Evolutionary conservation across 768 basidiomycete species (phyloP), one percentile per base, ranked within the genome.

Genomic region (Lentinula boryana): DNA sequence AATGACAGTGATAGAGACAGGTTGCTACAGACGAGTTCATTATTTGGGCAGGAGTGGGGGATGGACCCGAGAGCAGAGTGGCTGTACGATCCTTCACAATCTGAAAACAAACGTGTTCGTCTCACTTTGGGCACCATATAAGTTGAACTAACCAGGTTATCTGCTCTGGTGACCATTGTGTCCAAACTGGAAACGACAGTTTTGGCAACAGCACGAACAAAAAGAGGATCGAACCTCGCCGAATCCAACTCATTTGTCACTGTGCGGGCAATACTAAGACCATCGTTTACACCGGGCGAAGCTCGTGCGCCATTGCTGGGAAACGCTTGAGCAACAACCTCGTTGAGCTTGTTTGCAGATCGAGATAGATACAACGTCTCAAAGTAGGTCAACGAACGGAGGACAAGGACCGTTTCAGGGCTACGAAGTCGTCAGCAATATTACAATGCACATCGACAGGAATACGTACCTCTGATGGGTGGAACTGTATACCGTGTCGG

Each of bases 161-260:
- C 94, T 1, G 84, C 72, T 60, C 87, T 80, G 5, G 79, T 76
- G 21, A 84, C 67, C 65, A 93, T 77, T 63, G 76, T 80, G n/a
- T 94, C 92, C 51, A 98, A 68, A 59, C 86, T 84, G 2, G 81
- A 75, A 9, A 80, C 80, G 0, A 83, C 85, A 68, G 85, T 88
- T 70, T 86, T 88, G 13, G 95, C 92, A 7, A 97, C 87, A 5
- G 86, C 80, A 61, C 81, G 82, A 10, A 93, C 85, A 13, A 99
- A 76, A 40, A 98, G 71, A 0, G 96, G 96, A 73, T 99, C 97
- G 69, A 96, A 97, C 63, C 87, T 82, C 13, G 93, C 93, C 2
- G 93, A 85, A 71, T 98, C 95, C 4, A 99, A 82, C 68, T 98
- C 97, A 70, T 98, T 98, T 31, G 85, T 84, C 21, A 95, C 78